Evolutionary conservation across 768 basidiomycete species (phyloP).

Genomic region (Leccinum rimulosum): DNA sequence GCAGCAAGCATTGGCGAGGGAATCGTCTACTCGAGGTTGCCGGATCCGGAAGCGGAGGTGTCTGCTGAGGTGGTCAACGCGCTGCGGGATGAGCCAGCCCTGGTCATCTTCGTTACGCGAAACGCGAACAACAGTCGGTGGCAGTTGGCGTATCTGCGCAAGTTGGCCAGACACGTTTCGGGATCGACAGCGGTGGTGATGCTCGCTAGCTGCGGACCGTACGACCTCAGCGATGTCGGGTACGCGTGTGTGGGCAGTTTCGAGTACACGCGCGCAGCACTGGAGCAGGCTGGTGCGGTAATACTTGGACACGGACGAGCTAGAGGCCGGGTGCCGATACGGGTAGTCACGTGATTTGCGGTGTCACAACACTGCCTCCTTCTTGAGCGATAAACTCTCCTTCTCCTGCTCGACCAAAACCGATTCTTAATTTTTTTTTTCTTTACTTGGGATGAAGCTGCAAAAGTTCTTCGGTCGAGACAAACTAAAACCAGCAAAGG

Average conservation of each 20-base stretch:
- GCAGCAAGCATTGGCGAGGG: conserved; percentile 36
- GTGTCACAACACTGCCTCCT: conserved; percentile 23
- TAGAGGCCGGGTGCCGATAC: conserved; percentile 11
- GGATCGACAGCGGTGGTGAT: conserved; percentile 40
- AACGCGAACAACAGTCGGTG: conserved; percentile 53
- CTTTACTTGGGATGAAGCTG: conserved; percentile 43
- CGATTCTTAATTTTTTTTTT: neutral
- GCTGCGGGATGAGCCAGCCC: neutral
- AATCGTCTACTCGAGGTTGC: conserved; percentile 41
- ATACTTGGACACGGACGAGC: conserved; percentile 38
- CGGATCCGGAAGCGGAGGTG: conserved; percentile 4
- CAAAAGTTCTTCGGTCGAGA: conserved; percentile 53
- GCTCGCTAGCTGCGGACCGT: conserved; percentile 64
- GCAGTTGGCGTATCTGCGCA: conserved; percentile 46
- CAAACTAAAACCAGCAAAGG: conserved; percentile 41
- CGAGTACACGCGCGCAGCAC: conserved; percentile 54
- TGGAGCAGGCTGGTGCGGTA: conserved; percentile 43
- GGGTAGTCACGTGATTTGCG: conserved; percentile 23
- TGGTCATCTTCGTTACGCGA: conserved; percentile 51
- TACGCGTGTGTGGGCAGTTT: conserved; percentile 50
- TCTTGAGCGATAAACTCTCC: conserved; percentile 3
- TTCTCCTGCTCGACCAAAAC: neutral
- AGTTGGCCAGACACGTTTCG: conserved; percentile 22
- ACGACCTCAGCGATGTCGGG: conserved; percentile 43
- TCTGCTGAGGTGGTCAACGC: conserved; percentile 3